Conservation (phyloP, 2,329 filamentous ascomycete species). For the Thermomyces lanuginosus region DNA sequence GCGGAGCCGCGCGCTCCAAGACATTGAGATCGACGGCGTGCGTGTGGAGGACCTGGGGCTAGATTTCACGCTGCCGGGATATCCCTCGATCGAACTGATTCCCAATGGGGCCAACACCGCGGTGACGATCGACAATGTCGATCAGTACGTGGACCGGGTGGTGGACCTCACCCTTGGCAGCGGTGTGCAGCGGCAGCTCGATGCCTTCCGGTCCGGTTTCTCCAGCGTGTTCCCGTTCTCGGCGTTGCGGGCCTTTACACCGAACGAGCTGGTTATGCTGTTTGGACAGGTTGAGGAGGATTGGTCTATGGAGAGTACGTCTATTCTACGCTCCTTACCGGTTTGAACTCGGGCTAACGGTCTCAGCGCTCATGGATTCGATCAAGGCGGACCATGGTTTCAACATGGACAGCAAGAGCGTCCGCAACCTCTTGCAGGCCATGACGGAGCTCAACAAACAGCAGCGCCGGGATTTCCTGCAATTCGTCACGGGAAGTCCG, state of each 20-base stretch:
- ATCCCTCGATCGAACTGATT: conserved; percentile 69
- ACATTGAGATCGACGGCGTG: conserved; percentile 58
- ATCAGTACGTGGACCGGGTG: conserved; percentile 70
- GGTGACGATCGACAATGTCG: conserved; percentile 86
- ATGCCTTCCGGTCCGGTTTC: conserved; percentile 81
- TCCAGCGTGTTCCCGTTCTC: conserved; percentile 93
- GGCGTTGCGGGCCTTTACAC: conserved; percentile 81
- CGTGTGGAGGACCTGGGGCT: conserved; percentile 73
- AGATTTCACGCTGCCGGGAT: conserved; percentile 89
- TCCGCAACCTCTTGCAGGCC: conserved; percentile 78
- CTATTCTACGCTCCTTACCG: conserved; percentile 2
- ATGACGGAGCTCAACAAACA: conserved; percentile 72
- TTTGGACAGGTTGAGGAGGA: conserved; percentile 90
- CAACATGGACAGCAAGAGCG: conserved; percentile 94
- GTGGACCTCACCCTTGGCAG: conserved; percentile 81
- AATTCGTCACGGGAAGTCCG: conserved; percentile 94
- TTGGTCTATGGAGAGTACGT: conserved; percentile 91
- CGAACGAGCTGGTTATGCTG: conserved; percentile 82
- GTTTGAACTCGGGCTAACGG: conserved; percentile 4
- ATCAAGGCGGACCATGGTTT: conserved; percentile 98
- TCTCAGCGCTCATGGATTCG: conserved; percentile 76
- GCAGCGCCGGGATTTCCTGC: conserved; percentile 80
- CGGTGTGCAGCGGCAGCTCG: conserved; percentile 74
- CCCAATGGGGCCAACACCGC: conserved; percentile 55
- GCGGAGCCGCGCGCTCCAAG: conserved; percentile 53